Evolutionary conservation across 176 grass and related monocot genomes (phyloP).

Genomic region (Dendrocalamus sinicus): DNA sequence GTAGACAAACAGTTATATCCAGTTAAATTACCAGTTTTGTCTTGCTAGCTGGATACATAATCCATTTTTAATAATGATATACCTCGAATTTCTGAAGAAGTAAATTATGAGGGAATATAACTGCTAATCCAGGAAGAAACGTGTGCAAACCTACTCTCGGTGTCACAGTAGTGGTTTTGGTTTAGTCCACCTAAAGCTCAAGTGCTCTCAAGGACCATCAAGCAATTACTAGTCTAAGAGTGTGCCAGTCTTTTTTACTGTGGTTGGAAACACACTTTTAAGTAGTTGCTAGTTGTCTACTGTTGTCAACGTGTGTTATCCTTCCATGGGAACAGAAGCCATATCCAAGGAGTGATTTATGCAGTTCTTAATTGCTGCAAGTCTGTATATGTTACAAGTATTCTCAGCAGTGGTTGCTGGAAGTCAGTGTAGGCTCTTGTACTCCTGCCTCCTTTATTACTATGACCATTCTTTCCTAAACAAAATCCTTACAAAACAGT

Average conservation of each 20-base stretch:
- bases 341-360: background rate
- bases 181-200: background rate
- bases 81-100: constrained; percentile 3
- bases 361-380: background rate
- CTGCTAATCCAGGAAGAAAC: background rate
- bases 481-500: background rate
- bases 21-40: background rate
- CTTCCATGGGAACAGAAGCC: background rate
- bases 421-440: background rate
- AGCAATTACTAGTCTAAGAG: background rate
- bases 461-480: background rate
- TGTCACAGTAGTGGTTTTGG: constrained; percentile 2
- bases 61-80: background rate
- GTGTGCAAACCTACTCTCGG: background rate
- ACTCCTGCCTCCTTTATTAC: background rate
- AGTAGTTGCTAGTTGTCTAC: background rate
- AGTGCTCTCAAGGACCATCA: background rate
- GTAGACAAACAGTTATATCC: background rate
- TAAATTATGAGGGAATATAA: background rate
- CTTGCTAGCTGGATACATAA: background rate
- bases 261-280: background rate
- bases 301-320: background rate
- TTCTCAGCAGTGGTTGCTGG: background rate
- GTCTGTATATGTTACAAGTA: background rate
- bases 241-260: background rate